Conservation (phyloP, 2,329 filamentous ascomycete species). For the Penicillium glabrum region DNA sequence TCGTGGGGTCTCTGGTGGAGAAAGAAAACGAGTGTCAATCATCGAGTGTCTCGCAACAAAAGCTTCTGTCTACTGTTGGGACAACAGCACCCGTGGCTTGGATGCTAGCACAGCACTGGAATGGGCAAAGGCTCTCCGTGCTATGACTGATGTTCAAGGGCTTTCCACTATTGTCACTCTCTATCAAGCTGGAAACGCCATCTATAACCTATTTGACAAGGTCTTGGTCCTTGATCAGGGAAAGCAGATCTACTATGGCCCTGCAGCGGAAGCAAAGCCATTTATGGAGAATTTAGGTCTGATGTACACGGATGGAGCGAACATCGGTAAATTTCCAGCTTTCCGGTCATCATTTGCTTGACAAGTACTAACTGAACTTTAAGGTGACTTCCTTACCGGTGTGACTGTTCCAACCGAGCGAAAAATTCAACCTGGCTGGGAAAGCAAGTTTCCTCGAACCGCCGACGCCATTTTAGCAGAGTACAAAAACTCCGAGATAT, state of each 20-base stretch:
- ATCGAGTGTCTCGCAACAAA: slow-evolving; percentile 62
- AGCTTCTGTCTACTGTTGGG: slow-evolving; percentile 63
- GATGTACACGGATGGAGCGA: slow-evolving; percentile 61
- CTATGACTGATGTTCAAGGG: slow-evolving; percentile 63
- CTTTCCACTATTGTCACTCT: slow-evolving; percentile 63
- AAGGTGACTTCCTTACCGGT: slow-evolving; percentile 64
- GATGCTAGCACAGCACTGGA: slow-evolving; percentile 66
- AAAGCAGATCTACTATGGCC: slow-evolving; percentile 65
- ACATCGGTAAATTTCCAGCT: slow-evolving; percentile 45
- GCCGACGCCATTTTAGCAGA: slow-evolving; percentile 46
- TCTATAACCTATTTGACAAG: slow-evolving; percentile 70
- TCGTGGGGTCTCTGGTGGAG: slow-evolving; percentile 67
- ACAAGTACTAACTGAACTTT: neutral
- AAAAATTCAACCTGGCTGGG: slow-evolving; percentile 43
- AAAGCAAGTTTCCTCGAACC: slow-evolving; percentile 46
- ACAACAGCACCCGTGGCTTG: slow-evolving; percentile 65
- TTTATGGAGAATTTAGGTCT: slow-evolving; percentile 69
- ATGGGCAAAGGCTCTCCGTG: slow-evolving; percentile 59
- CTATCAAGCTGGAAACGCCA: slow-evolving; percentile 69
- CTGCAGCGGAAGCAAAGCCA: slow-evolving; percentile 56
- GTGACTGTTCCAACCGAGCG: slow-evolving; percentile 59
- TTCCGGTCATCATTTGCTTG: neutral
- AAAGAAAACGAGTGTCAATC: slow-evolving; percentile 68
- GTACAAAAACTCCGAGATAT: slow-evolving; percentile 26
- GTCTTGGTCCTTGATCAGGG: slow-evolving; percentile 67